Conservation (phyloP, 2,329 filamentous ascomycete genomes). For the Neurospora sp. region DNA sequence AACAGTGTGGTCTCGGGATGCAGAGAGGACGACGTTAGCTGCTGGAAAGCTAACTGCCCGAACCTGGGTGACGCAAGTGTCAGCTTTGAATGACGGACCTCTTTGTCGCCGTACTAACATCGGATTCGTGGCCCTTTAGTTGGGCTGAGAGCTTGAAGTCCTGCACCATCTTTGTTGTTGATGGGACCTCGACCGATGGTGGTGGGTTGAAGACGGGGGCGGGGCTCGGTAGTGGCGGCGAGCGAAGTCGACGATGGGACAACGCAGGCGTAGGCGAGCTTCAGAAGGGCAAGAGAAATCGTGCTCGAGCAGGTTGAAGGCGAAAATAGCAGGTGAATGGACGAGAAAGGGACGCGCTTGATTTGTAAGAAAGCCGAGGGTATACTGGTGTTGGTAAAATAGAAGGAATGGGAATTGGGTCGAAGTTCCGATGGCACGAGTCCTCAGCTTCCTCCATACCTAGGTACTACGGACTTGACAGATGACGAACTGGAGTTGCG, state of each 20-base stretch:
- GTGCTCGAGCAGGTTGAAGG: background rate
- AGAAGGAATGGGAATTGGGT: slow-evolving; percentile 12
- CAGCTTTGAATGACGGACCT: slow-evolving; percentile 4
- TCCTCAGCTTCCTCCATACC: background rate
- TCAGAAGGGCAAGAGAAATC: background rate
- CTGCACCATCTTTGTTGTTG: slow-evolving; percentile 41
- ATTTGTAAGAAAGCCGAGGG: background rate
- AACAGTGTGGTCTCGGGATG: slow-evolving; percentile 85
- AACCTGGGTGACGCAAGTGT: slow-evolving; percentile 48
- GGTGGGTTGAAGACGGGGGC: background rate
- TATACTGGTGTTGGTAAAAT: background rate
- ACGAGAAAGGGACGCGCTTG: background rate
- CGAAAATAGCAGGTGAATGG: background rate
- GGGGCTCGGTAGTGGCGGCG: background rate
- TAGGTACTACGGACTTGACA: background rate
- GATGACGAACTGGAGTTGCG: background rate
- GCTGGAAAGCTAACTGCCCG: slow-evolving; percentile 74
- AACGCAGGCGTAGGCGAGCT: background rate
- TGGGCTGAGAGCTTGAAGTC: slow-evolving; percentile 92
- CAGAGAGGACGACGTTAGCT: slow-evolving; percentile 65
- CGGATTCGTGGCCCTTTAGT: slow-evolving; percentile 80
- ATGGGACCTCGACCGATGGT: background rate
- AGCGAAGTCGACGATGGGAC: background rate
- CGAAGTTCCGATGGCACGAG: slow-evolving; percentile 9
- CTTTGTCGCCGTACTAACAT: slow-evolving; percentile 50